Evolutionary conservation across 352 stramenopile genomes (phyloP), one percentile per base, ranked within the genome.

Genomic region (Phytophthora pluvialis): DNA sequence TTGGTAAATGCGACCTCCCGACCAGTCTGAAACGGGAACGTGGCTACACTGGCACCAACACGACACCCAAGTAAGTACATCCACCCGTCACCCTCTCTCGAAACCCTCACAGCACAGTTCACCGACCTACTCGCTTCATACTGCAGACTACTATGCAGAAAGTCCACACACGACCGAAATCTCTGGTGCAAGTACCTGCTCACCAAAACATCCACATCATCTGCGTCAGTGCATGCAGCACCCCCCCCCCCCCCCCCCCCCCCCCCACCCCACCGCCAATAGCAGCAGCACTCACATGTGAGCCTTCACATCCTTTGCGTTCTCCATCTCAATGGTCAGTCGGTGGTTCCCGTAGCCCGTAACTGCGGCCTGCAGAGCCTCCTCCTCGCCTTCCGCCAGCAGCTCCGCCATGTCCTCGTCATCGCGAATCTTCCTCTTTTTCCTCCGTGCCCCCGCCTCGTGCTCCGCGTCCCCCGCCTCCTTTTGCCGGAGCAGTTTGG

Each of bases 141-240:
- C 26, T 72, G 38, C 54, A 72, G 28, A 11, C 62, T 52, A 3
- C 46, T 9, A 42, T 70, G 60, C 28, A 82, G 44, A 43, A 68
- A 74, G 6, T 75, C 61, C 5, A 87, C 51, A 45, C 82, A 91
- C 4, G 68, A 65, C 2, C 70, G 78, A 33, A 88, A 89, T 29
- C 80, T 75, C 62, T 89, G 80, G 60, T 91, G 82, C 43, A 91
- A 63, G 52, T 84, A 87, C 79, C 81, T 89, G 45, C 16, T 39
- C 25, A 32, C 21, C 18, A 40, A 39, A 28, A 36, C 18, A 35
- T 3, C 21, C 15, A 42, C 47, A 18, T 21, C 21, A 21, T 21
- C 21, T 21, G 21, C 26, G 40, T 54, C 47, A 43, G 39, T 31
- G 18, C 35, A 31, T 26, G 25, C 16, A 21, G 21, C 21, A n/a